Evolutionary conservation across 75 land plant species (phyloP), one percentile per base, ranked within the genome.

Genomic region (Picea sitchensis): DNA sequence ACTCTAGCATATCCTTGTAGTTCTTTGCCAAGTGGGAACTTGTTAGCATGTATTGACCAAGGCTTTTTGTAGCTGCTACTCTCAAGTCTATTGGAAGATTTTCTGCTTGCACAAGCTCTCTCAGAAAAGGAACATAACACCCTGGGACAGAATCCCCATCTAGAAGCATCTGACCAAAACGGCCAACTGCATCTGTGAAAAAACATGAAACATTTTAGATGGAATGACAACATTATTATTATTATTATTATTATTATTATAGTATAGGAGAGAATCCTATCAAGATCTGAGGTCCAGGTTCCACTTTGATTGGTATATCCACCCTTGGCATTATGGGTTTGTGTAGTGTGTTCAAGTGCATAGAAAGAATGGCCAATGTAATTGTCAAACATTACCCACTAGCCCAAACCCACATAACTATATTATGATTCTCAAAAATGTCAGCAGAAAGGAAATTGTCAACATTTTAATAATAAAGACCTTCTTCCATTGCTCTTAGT

Each of bases 81-180:
- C 76, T 80, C 47, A 80, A 58, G 34, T 26, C 32, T 56, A 58
- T 13, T 80, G 76, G 81, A 30, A 80, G 18, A 71, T 56, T 71
- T 57, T 71, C 41, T 34, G 21, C 34, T 14, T 32, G 38, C 23
- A 59, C 81, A 58, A 80, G 23, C 61, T 58, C 76, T 20, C 61
- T 56, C n/a, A 80, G 81, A 34, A 80, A 80, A 80, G 81, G 81
- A 61, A 72, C 81, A 80, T 71, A 80, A 58, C 80, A 80, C 20
- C 81, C 81, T 32, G 76, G 76, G 4, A 80, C 58, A 58, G 81
- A 80, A 54, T 80, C 38, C 32, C 76, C 76, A 72, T 80, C 81
- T 20, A 80, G 21, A 71, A 80, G 57, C 76, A 80, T 80, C 41
- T 34, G 34, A 80, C 38, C 9, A 32, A 80, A 80, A 34, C 81